Evolutionary conservation across 2,329 filamentous ascomycete genomes (phyloP).

Genomic region (Canariomyces notabilis): DNA sequence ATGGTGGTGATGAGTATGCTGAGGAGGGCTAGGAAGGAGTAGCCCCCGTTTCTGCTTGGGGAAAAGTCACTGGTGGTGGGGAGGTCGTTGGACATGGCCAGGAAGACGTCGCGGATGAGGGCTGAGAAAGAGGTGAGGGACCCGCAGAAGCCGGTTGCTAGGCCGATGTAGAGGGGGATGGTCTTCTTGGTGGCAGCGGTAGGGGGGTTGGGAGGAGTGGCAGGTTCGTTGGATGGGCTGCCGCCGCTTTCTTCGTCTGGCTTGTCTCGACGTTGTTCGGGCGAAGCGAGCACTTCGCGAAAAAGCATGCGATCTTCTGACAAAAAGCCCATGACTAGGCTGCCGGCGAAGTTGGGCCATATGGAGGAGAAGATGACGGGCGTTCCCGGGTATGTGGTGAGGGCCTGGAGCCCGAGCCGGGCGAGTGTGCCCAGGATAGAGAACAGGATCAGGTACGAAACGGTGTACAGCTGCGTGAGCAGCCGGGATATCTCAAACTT

Average conservation of each 20-base stretch:
- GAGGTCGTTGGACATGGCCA: constrained; percentile 72
- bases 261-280: constrained; percentile 11
- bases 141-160: constrained; percentile 67
- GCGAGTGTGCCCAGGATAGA: constrained; percentile 79
- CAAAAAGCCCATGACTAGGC: constrained; percentile 80
- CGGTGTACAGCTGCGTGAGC: constrained; percentile 60
- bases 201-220: constrained; percentile 25
- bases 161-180: constrained; percentile 75
- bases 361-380: constrained; percentile 69
- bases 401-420: constrained; percentile 69
- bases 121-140: constrained; percentile 79
- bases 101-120: constrained; percentile 75
- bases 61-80: constrained; percentile 39
- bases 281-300: constrained; percentile 32
- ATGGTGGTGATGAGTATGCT: constrained; percentile 71
- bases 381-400: constrained; percentile 72
- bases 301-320: constrained; percentile 74
- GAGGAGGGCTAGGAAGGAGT: constrained; percentile 76
- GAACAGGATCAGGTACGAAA: constrained; percentile 82
- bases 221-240: neutral
- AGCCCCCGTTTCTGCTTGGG: constrained; percentile 57
- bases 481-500: constrained; percentile 40
- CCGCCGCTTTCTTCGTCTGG: constrained; percentile 35
- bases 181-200: constrained; percentile 65
- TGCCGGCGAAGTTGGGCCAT: constrained; percentile 85